Percentiles rank a stretch among this genome's conserved stretches.
These are phyloP conservation scores for Pleurotus platypus DNA, from an alignment of 768 basidiomycete species.

Conservation along the genomic window DNA sequence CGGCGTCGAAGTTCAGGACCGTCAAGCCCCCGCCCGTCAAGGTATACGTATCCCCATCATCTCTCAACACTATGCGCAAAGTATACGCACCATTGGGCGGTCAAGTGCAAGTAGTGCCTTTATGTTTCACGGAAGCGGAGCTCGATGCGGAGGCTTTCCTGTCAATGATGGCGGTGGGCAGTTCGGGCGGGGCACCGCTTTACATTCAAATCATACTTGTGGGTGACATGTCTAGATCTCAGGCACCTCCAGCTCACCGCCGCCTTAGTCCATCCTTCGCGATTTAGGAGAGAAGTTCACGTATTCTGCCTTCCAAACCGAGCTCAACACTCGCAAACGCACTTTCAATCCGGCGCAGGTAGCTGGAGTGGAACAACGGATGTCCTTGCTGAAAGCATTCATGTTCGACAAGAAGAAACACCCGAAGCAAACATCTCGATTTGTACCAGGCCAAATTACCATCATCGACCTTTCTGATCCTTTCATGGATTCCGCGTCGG, in stretches of 20 bases:
- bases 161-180: slow-evolving; percentile 71
- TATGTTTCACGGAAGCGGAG: slow-evolving; percentile 55
- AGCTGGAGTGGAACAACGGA: slow-evolving; percentile 56
- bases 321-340: slow-evolving; percentile 41
- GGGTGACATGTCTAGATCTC: too few relatives aligned
- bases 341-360: slow-evolving; percentile 57
- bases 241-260: background rate
- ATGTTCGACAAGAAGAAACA: slow-evolving; percentile 27
- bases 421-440: slow-evolving; percentile 28
- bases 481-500: slow-evolving; percentile 63
- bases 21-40: slow-evolving; percentile 31
- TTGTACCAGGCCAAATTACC: slow-evolving; percentile 55
- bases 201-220: slow-evolving; percentile 58
- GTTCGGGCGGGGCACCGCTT: slow-evolving; percentile 57
- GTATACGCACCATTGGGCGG: slow-evolving; percentile 52
- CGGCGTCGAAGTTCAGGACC: slow-evolving; percentile 25
- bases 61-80: slow-evolving; percentile 52
- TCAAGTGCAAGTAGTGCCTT: slow-evolving; percentile 47
- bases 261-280: slow-evolving; percentile 53
- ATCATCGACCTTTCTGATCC: slow-evolving; percentile 73
- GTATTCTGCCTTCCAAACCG: slow-evolving; percentile 43
- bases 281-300: slow-evolving; percentile 59
- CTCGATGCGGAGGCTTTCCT: slow-evolving; percentile 67
- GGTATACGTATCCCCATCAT: slow-evolving; percentile 61
- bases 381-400: slow-evolving; percentile 60